Percentiles rank a stretch among this genome's conserved stretches.
Conservation (phyloP, 1,139 yeast species). For the Taphrina sp. region DNA sequence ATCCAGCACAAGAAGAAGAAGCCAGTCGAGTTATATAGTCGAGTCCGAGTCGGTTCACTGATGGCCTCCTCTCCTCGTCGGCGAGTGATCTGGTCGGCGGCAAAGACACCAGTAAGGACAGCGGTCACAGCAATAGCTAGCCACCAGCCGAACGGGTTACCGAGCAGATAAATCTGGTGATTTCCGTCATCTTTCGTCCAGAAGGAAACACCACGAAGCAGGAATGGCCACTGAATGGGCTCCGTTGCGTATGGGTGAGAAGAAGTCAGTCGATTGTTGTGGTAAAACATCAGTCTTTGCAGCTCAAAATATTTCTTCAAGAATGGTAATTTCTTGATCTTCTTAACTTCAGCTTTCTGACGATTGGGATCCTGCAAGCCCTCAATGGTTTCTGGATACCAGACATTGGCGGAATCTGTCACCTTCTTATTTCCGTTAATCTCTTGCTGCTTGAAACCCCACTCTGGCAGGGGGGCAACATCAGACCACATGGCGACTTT, state of each 20-base stretch:
- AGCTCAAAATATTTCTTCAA: constrained; percentile 84
- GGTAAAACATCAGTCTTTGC: constrained; percentile 85
- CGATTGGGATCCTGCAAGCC: constrained; percentile 62
- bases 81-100: constrained; percentile 74
- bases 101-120: constrained; percentile 58
- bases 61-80: constrained; percentile 67
- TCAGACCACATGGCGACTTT: constrained; percentile 93
- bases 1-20: constrained; percentile 86
- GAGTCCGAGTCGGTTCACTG: constrained; percentile 62
- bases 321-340: constrained; percentile 63
- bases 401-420: constrained; percentile 62
- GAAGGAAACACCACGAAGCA: constrained; percentile 88
- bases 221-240: constrained; percentile 93
- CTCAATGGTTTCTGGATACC: constrained; percentile 75
- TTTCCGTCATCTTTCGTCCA: constrained; percentile 74
- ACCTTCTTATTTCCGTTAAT: constrained; percentile 90
- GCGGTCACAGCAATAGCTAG: constrained; percentile 68
- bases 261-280: constrained; percentile 78
- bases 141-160: constrained; percentile 94
- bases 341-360: constrained; percentile 54
- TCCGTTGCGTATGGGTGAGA: constrained; percentile 96
- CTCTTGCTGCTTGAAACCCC: constrained; percentile 92
- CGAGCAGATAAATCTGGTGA: constrained; percentile 82
- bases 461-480: constrained; percentile 78
- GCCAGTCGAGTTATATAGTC: constrained; percentile 75